phyloP scores from a whole-genome alignment of 257 asterid species.

The Plantago ovata region DNA sequence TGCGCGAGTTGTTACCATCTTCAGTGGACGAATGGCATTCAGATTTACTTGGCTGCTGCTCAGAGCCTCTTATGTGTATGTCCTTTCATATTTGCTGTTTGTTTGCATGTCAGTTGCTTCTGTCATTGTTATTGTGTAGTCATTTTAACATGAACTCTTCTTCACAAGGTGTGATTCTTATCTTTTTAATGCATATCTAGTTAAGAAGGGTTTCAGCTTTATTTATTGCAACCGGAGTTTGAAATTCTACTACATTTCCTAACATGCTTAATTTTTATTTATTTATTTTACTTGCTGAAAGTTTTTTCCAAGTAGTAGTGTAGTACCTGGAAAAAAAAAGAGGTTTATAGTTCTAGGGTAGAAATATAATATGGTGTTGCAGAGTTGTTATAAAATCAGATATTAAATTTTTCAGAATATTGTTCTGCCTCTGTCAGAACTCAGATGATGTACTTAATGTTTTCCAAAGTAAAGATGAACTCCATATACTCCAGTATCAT shows the following conservation, averaged over 20 bases:
- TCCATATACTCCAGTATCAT: not conserved
- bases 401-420: not conserved
- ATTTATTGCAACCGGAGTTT: not conserved
- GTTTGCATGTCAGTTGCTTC: constrained; percentile 1
- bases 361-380: too few relatives aligned
- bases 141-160: not conserved
- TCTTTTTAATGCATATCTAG: not conserved
- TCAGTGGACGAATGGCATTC: constrained; percentile 77
- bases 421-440: not conserved
- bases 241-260: too few relatives aligned
- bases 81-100: constrained; percentile 7
- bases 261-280: too few relatives aligned
- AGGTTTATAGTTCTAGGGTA: too few relatives aligned
- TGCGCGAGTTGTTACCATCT: constrained; percentile 53
- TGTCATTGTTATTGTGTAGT: constrained; percentile 3
- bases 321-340: too few relatives aligned
- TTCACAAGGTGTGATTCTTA: not conserved
- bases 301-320: too few relatives aligned
- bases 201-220: not conserved
- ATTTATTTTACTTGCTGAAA: too few relatives aligned
- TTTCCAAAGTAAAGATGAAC: not conserved
- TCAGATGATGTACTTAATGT: not conserved
- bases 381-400: too few relatives aligned
- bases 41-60: constrained; percentile 87
- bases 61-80: constrained; percentile 90